Conservation (phyloP, 2,329 filamentous ascomycete genomes). For the Bipolaris sorokiniana region DNA sequence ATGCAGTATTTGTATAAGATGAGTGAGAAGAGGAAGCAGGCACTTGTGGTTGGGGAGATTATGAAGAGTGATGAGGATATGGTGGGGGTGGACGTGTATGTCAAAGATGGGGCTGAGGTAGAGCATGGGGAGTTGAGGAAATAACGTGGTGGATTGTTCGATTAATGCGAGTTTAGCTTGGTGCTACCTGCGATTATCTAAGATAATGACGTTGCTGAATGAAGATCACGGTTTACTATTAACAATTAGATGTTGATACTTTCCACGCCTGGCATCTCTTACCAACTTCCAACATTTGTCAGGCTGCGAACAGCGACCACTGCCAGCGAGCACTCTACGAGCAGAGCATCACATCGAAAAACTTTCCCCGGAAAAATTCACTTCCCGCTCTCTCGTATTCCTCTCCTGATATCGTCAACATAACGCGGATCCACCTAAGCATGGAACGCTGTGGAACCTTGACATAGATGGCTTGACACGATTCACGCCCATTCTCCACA, state of each 20-base stretch:
- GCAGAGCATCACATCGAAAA: not conserved
- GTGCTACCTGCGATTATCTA: no score
- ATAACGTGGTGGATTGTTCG: slow-evolving; percentile 3
- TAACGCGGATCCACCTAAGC: not conserved
- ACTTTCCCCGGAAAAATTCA: no score
- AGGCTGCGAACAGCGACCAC: no score
- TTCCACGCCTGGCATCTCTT: no score
- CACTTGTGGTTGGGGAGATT: slow-evolving; percentile 13
- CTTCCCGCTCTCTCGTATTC: not conserved
- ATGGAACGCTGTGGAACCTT: not conserved
- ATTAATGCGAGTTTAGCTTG: not conserved
- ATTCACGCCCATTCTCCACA: not conserved
- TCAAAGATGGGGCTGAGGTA: slow-evolving; percentile 29
- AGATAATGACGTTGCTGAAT: no score
- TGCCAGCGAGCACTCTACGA: no score
- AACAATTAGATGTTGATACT: no score
- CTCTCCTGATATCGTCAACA: not conserved
- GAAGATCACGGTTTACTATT: no score
- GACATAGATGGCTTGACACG: slow-evolving; percentile 1
- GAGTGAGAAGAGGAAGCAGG: slow-evolving; percentile 35
- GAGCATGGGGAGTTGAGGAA: slow-evolving; percentile 29
- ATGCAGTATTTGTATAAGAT: slow-evolving; percentile 48
- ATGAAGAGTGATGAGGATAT: slow-evolving; percentile 39
- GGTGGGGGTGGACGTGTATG: slow-evolving; percentile 23
- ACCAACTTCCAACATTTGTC: no score